A percentile compares a stretch with the other conserved stretches of the same genome.
phyloP scores from a whole-genome alignment of 2,329 filamentous ascomycete genomes.

The Neonectria neomacrospora region DNA sequence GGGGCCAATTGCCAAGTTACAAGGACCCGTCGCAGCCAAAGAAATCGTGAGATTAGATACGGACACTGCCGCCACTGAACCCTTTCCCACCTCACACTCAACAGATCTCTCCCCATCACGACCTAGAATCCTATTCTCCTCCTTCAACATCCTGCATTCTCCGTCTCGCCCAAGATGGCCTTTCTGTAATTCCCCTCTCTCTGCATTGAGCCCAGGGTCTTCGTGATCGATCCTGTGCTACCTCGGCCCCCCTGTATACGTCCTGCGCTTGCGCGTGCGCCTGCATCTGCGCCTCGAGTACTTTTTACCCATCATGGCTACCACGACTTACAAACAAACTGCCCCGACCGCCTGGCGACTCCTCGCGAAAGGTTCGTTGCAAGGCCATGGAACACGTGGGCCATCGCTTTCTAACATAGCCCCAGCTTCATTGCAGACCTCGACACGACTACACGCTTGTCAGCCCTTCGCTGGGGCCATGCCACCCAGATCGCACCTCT shows the following conservation, averaged over 20 bases:
- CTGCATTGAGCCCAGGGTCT: constrained; percentile 1
- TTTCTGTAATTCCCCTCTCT: constrained; percentile 10
- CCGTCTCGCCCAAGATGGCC: constrained; percentile 18
- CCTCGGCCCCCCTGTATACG: constrained; percentile 1
- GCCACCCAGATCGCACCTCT: constrained; percentile 35
- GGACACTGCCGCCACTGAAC: constrained; percentile 26
- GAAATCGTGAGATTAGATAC: constrained; percentile 45
- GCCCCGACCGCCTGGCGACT: constrained; percentile 38
- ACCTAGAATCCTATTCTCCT: constrained; percentile 4
- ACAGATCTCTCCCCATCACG: constrained; percentile 27
- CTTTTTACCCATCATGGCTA: constrained; percentile 40
- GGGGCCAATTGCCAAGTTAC: constrained; percentile 33
- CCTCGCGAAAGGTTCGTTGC: constrained; percentile 38
- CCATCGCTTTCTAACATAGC: constrained; percentile 26
- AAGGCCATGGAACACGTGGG: background rate
- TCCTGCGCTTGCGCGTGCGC: constrained; percentile 10
- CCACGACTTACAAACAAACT: constrained; percentile 38
- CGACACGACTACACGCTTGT: constrained; percentile 18
- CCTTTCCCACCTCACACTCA: constrained; percentile 25
- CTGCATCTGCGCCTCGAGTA: background rate
- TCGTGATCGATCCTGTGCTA: constrained; percentile 13
- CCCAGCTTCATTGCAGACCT: constrained; percentile 32
- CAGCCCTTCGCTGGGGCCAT: constrained; percentile 32
- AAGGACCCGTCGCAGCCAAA: constrained; percentile 12
- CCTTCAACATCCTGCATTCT: constrained; percentile 5